phyloP scores from a whole-genome alignment of 1,139 yeast species.

The Diutina catenulata region DNA sequence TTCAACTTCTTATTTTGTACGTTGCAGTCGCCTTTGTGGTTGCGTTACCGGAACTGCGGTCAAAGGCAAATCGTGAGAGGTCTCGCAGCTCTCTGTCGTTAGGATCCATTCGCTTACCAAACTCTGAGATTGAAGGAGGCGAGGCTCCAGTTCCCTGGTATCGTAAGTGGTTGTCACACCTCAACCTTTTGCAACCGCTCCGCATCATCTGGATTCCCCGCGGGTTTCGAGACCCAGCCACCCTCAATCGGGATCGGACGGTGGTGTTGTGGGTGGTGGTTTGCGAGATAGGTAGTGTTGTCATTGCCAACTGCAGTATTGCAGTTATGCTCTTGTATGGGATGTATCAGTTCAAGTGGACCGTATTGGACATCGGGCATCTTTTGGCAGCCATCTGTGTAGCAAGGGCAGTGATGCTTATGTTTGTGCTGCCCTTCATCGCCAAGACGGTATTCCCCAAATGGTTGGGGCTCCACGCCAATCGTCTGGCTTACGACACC shows the following conservation, averaged over 20 bases:
- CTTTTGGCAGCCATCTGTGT: constrained; percentile 44
- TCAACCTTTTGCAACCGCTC: constrained; percentile 36
- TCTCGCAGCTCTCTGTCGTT: background rate
- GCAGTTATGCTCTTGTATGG: constrained; percentile 43
- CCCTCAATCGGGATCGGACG: constrained; percentile 12
- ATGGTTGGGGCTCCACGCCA: constrained; percentile 19
- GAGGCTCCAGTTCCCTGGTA: too few species aligned
- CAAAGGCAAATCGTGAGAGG: constrained; percentile 23
- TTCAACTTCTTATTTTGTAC: constrained; percentile 17
- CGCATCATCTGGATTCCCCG: constrained; percentile 25
- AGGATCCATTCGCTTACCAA: too few species aligned
- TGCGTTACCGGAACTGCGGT: constrained; percentile 48
- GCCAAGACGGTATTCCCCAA: constrained; percentile 18
- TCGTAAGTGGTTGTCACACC: background rate
- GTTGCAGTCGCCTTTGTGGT: constrained; percentile 19
- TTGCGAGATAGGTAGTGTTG: too few species aligned
- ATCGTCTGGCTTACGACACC: constrained; percentile 36
- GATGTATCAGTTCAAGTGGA: constrained; percentile 48
- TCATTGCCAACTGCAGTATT: too few species aligned
- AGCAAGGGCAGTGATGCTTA: constrained; percentile 23
- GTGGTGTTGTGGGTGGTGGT: constrained; percentile 33
- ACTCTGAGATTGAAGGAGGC: too few species aligned
- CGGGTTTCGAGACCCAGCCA: constrained; percentile 15
- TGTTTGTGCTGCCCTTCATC: constrained; percentile 24
- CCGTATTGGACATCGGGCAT: constrained; percentile 45